Percentiles rank a stretch among this genome's conserved stretches.
Evolutionary conservation across 176 grass and related monocot genomes (phyloP).

Genomic region (Aechmea fasciata): DNA sequence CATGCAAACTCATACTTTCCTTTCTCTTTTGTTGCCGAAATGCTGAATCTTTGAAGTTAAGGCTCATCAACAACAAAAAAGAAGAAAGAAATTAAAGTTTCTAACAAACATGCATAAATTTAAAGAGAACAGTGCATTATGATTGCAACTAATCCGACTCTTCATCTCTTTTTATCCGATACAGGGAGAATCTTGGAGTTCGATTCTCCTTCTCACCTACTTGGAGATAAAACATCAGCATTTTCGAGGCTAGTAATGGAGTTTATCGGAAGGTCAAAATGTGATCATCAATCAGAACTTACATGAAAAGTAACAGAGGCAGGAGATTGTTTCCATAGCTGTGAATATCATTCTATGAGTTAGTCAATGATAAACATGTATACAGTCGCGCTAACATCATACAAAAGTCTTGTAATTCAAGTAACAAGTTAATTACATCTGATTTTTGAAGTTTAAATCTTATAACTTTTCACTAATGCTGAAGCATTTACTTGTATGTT

Average conservation of each 20-base stretch:
- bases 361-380: neutral
- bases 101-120: neutral
- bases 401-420: neutral
- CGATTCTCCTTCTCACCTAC: slow-evolving; percentile 55
- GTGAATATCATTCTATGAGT: slow-evolving; percentile 7
- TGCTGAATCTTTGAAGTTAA: neutral
- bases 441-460: too few species aligned
- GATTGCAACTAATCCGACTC: neutral
- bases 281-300: neutral
- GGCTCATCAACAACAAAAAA: too few species aligned
- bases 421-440: too few species aligned
- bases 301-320: slow-evolving; percentile 3
- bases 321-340: neutral
- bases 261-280: slow-evolving; percentile 54
- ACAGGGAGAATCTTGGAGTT: slow-evolving; percentile 87
- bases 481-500: too few species aligned
- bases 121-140: neutral
- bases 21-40: neutral
- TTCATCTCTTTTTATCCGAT: slow-evolving; percentile 13
- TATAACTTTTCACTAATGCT: too few species aligned
- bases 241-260: slow-evolving; percentile 76
- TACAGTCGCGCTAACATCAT: neutral
- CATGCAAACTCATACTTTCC: too few species aligned
- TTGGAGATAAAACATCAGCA: slow-evolving; percentile 54
- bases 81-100: neutral